A percentile compares a stretch with the other conserved stretches of the same genome.
phyloP scores from a whole-genome alignment of 768 basidiomycete genomes.

The Lactarius sp. region DNA sequence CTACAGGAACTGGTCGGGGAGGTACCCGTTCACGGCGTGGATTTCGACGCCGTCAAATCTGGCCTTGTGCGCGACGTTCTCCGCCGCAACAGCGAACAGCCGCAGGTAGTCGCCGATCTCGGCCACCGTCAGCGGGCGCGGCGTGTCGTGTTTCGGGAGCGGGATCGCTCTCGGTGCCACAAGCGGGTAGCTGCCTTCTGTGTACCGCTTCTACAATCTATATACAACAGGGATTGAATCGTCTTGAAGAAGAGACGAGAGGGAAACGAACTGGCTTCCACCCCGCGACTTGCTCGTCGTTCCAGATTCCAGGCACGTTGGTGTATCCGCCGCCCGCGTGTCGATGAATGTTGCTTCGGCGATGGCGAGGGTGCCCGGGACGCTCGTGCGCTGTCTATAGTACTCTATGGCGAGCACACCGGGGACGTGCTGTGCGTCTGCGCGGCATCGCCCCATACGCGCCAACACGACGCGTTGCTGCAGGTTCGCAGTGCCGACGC shows the following conservation, averaged over 20 bases:
- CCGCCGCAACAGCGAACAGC: constrained; percentile 34
- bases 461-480: constrained; percentile 51
- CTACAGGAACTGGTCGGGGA: constrained; percentile 38
- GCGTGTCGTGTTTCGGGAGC: not conserved
- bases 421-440: constrained; percentile 34
- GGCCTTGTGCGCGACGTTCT: constrained; percentile 35
- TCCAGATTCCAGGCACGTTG: too few relatives aligned
- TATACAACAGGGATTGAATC: not conserved
- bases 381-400: too few relatives aligned
- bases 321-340: too few relatives aligned
- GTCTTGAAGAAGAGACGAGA: too few relatives aligned
- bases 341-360: too few relatives aligned
- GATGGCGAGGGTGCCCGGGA: too few relatives aligned
- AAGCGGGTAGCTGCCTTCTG: constrained; percentile 12
- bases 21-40: constrained; percentile 32
- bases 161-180: not conserved
- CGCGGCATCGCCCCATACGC: constrained; percentile 47
- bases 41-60: constrained; percentile 33
- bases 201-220: constrained; percentile 31
- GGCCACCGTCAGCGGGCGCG: constrained; percentile 27
- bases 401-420: too few relatives aligned
- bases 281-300: too few relatives aligned
- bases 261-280: too few relatives aligned
- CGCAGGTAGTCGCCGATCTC: constrained; percentile 29
- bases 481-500: constrained; percentile 40